Percentiles rank a stretch among this genome's conserved stretches.
Conservation (phyloP, 2,329 filamentous ascomycete genomes). For the Pyricularia sp. region DNA sequence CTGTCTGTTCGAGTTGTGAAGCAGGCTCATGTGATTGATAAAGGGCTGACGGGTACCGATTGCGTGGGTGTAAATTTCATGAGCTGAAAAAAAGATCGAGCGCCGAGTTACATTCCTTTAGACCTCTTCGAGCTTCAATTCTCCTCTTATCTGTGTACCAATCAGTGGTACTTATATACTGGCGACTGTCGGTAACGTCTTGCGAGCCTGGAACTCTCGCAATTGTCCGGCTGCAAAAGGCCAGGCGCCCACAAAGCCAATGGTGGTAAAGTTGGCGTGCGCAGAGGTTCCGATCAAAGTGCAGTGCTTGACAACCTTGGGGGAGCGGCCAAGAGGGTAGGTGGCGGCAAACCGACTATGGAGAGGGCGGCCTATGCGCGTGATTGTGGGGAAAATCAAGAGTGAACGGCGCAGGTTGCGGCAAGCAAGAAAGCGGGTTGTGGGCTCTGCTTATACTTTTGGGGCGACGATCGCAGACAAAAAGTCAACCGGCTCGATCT, state of each 20-base stretch:
- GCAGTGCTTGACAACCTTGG: not conserved
- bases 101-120: not conserved
- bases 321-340: not conserved
- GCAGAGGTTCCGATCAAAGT: not conserved
- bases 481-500: not conserved
- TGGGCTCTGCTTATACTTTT: not conserved
- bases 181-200: not conserved
- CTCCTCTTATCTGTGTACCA: not conserved
- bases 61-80: not conserved
- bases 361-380: slow-evolving; percentile 2
- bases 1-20: not conserved
- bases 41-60: not conserved
- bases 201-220: not conserved
- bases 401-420: not conserved
- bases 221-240: not conserved
- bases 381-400: not conserved
- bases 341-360: not conserved
- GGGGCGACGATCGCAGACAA: not conserved
- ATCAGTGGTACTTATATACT: not conserved
- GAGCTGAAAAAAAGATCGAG: not conserved
- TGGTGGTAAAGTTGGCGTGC: not conserved
- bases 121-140: not conserved
- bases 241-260: not conserved
- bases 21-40: not conserved
- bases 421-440: not conserved